Evolutionary conservation across 148 eudicot species (phyloP), one percentile per base, ranked within the genome.

Genomic region (Silene conica): DNA sequence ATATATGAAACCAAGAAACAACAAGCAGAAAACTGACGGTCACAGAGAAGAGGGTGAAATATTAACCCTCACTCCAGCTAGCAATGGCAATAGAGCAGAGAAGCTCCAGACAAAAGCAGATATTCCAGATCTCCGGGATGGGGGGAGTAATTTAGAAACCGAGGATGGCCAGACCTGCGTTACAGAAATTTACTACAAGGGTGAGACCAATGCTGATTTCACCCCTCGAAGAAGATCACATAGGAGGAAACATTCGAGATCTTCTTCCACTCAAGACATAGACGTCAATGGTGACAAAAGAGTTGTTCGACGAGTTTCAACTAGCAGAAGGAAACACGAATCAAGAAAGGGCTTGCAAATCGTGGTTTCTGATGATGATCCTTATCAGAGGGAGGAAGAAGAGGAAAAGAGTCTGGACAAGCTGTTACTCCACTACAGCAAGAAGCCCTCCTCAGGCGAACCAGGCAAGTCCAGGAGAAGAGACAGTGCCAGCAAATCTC

Each of bases 351-450:
- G 97, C 13, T 78, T 88, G 52, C 91, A 92, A 59, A 84, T 92
- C 55, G 66, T 90, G 80, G 83, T 85, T 34, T 92, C 85, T 13
- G 90, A 90, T 28, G 93, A 88, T 67, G 82, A 77, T 34, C 69
- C 67, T 66, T 50, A 69, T 26, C 50, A 63, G 65, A 84, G 69
- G 60, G 98, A 94, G 60, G 98, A 91, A 41, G 88, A 92, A 5
- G 96, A 90, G 81, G 98, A 95, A 80, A 87, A 41, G 72, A 82
- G 78, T 83, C 87, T 95, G 38, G 98, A 95, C 80, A 85, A 90
- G 70, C 84, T 92, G 34, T 78, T 95, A 78, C 81, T 95, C 38
- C 97, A 88, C 80, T 95, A 95, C 80, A 83, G 93, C 78, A 86
- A 84, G 82, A 90, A 92, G 75, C 87, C 96, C 57, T 77, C 92